Evolutionary conservation across 176 grass and related monocot species (phyloP).

Genomic region (Oryza coarctata): DNA sequence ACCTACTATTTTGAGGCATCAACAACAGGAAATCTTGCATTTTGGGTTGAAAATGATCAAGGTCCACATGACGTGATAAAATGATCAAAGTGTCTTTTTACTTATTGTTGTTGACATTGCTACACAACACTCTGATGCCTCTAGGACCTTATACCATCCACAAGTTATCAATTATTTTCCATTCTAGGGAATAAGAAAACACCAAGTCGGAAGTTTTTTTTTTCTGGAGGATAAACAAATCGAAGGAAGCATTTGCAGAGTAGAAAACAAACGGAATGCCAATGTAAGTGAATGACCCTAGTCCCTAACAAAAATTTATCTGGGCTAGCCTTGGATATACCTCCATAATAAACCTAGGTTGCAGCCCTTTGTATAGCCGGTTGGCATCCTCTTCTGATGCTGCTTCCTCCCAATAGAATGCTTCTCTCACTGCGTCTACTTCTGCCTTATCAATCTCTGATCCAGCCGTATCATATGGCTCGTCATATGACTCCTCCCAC

Average conservation of each 20-base stretch:
- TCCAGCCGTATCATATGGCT: slow-evolving; percentile 75
- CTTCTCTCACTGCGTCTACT: slow-evolving; percentile 35
- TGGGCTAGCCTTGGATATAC: slow-evolving; percentile 43
- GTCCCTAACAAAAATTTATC: slow-evolving; percentile 14
- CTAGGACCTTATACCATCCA: not conserved
- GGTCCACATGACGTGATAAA: not conserved
- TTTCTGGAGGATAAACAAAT: not conserved
- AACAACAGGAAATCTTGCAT: slow-evolving; percentile 27
- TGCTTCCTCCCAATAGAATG: slow-evolving; percentile 60
- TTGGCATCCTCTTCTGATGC: slow-evolving; percentile 56
- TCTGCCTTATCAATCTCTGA: slow-evolving; percentile 38
- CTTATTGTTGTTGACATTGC: not conserved
- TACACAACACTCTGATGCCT: not conserved
- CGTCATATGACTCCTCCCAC: slow-evolving; percentile 78
- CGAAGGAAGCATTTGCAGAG: not conserved
- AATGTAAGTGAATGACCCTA: not conserved
- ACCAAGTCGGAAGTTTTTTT: not conserved
- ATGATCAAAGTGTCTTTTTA: not conserved
- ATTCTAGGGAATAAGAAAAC: slow-evolving; percentile 2
- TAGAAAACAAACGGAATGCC: not conserved
- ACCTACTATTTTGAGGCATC: not conserved
- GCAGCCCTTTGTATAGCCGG: slow-evolving; percentile 66
- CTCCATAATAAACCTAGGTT: slow-evolving; percentile 85
- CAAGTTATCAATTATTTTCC: slow-evolving; percentile 9
- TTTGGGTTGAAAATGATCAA: not conserved